Evolutionary conservation across 768 basidiomycete genomes (phyloP).

Genomic region (Mycena polygramma): DNA sequence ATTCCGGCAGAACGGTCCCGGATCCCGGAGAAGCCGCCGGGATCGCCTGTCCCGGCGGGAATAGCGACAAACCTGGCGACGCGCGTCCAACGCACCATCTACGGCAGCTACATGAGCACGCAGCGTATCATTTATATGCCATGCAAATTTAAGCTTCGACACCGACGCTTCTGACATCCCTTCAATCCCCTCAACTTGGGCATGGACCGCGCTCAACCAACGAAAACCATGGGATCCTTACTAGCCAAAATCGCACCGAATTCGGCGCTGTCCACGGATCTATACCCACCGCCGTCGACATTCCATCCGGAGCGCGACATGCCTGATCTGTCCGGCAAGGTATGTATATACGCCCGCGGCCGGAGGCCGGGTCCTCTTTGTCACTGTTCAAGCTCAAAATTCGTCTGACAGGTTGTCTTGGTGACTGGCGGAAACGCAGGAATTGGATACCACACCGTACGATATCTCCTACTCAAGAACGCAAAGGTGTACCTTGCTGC

Average conservation of each 20-base stretch:
- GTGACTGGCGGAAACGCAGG: conserved; percentile 42
- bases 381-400: conserved; percentile 16
- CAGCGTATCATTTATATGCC: too few relatives aligned
- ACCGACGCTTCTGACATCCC: too few relatives aligned
- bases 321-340: conserved; percentile 50
- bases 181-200: too few relatives aligned
- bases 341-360: conserved; percentile 22
- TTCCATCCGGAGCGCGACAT: conserved; percentile 40
- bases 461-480: conserved; percentile 39
- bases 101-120: too few relatives aligned
- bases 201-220: too few relatives aligned
- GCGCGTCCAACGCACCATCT: too few relatives aligned
- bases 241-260: conserved; percentile 24
- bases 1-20: too few relatives aligned
- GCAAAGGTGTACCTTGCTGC: conserved; percentile 47
- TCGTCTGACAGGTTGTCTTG: conserved; percentile 25
- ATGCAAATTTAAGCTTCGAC: too few relatives aligned
- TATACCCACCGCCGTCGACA: conserved; percentile 27
- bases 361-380: too few relatives aligned
- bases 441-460: conserved; percentile 36
- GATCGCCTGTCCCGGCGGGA: too few relatives aligned
- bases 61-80: too few relatives aligned
- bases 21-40: too few relatives aligned
- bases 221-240: conserved; percentile 28
- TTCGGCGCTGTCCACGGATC: conserved; percentile 24